A percentile compares a stretch with the other conserved stretches of the same genome.
Evolutionary conservation across 352 stramenopile genomes (phyloP).

Genomic region (Pythium pectinolyticum): DNA sequence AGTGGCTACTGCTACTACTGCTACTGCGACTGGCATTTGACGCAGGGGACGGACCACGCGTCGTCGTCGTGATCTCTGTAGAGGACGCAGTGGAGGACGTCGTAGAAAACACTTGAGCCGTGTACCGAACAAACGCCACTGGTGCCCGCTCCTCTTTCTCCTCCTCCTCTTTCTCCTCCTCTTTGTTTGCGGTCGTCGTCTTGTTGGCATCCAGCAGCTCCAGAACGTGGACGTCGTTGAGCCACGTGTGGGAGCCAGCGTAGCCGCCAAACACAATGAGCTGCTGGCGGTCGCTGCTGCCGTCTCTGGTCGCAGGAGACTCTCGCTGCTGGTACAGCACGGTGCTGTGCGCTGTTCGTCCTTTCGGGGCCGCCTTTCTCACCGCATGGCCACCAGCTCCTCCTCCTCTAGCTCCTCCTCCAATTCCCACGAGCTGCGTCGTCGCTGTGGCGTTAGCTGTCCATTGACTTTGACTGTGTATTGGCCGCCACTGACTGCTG

Average conservation of each 20-base stretch:
- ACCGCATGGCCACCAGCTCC: not conserved
- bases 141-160: too few species aligned
- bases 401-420: too few species aligned
- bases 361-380: constrained; percentile 15
- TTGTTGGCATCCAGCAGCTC: constrained; percentile 17
- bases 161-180: too few species aligned
- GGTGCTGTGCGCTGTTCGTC: constrained; percentile 47
- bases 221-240: constrained; percentile 65
- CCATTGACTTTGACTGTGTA: not conserved
- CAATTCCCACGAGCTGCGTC: too few species aligned
- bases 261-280: constrained; percentile 73
- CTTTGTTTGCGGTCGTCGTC: too few species aligned
- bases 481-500: not conserved
- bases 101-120: not conserved
- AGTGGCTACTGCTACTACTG: constrained; percentile 15
- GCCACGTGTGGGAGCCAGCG: constrained; percentile 52
- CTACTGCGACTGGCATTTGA: not conserved
- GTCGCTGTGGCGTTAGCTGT: too few species aligned
- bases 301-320: not conserved
- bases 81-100: constrained; percentile 7
- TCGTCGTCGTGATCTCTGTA: not conserved
- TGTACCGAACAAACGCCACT: not conserved
- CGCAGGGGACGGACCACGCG: not conserved
- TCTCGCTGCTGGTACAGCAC: constrained; percentile 33
- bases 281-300: constrained; percentile 30